Evolutionary conservation across 1,139 yeast genomes (phyloP).

Genomic region (Ogataea hybrid): DNA sequence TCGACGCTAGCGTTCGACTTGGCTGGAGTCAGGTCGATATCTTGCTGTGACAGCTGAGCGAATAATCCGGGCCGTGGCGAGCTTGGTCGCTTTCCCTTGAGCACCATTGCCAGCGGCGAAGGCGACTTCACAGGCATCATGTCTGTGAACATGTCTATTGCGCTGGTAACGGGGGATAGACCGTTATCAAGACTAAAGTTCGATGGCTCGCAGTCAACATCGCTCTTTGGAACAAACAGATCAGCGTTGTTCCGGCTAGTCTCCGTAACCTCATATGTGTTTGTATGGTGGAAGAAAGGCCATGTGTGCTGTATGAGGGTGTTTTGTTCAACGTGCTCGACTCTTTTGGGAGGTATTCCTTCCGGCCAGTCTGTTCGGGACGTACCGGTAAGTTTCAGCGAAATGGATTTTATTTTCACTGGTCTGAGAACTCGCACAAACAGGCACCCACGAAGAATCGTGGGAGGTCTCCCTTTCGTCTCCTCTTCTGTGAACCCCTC

Average conservation of each 20-base stretch:
- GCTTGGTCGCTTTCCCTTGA: constrained; percentile 40
- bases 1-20: constrained; percentile 23
- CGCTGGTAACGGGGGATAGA: constrained; percentile 30
- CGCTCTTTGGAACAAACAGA: constrained; percentile 38
- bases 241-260: constrained; percentile 57
- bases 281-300: constrained; percentile 68
- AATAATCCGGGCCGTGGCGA: constrained; percentile 24
- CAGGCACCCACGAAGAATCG: constrained; percentile 80
- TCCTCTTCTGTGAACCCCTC: constrained; percentile 78
- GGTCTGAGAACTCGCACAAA: constrained; percentile 72
- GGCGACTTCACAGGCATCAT: constrained; percentile 31
- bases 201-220: constrained; percentile 34
- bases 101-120: constrained; percentile 33
- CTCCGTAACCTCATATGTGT: constrained; percentile 25
- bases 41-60: constrained; percentile 15
- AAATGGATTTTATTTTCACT: constrained; percentile 68
- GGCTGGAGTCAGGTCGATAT: constrained; percentile 19
- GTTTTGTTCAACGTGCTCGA: constrained; percentile 61
- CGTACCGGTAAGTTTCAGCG: constrained; percentile 64
- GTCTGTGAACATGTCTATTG: constrained; percentile 17
- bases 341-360: constrained; percentile 89
- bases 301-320: constrained; percentile 79
- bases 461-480: constrained; percentile 69
- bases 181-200: constrained; percentile 34
- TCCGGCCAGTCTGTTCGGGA: constrained; percentile 97